phyloP scores from a whole-genome alignment of 257 asterid species.

The Schizonepeta tenuifolia region DNA sequence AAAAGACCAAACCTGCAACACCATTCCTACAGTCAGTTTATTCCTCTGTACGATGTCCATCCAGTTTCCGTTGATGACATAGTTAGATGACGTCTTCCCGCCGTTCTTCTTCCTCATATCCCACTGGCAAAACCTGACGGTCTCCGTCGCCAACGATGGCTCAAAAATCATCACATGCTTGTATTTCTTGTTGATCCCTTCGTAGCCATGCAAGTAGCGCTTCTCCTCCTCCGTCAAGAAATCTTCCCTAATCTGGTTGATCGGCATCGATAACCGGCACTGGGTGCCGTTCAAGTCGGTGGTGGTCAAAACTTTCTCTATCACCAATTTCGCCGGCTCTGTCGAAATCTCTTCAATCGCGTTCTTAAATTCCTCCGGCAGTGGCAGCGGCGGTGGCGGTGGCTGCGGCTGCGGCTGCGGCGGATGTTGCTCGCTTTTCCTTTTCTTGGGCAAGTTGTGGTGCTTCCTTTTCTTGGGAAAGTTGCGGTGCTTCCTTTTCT shows the following conservation, averaged over 20 bases:
- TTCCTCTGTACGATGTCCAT: neutral
- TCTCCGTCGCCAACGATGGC: neutral
- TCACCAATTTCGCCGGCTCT: neutral
- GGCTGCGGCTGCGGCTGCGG: neutral
- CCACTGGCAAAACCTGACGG: constrained; percentile 15
- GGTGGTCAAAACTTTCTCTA: neutral
- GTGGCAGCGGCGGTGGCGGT: neutral
- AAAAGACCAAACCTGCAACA: constrained; percentile 32
- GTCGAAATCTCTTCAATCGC: neutral
- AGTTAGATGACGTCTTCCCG: neutral
- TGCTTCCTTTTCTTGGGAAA: neutral
- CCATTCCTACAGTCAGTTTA: neutral
- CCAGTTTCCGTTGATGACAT: constrained; percentile 33
- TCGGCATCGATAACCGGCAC: neutral
- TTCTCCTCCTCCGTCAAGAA: neutral
- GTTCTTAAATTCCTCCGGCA: neutral
- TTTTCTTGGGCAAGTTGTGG: neutral
- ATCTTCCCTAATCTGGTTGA: neutral
- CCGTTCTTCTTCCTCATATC: constrained; percentile 1
- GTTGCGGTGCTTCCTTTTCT: no score
- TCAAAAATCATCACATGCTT: constrained; percentile 20
- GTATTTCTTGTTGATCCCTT: neutral
- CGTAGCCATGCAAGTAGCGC: neutral
- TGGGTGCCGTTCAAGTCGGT: neutral
- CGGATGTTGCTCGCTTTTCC: neutral